Evolutionary conservation across 1,284 basidiomycete species (phyloP), one percentile per base, ranked within the genome.

Genomic region (Pyrrhoderma lamaoense): DNA sequence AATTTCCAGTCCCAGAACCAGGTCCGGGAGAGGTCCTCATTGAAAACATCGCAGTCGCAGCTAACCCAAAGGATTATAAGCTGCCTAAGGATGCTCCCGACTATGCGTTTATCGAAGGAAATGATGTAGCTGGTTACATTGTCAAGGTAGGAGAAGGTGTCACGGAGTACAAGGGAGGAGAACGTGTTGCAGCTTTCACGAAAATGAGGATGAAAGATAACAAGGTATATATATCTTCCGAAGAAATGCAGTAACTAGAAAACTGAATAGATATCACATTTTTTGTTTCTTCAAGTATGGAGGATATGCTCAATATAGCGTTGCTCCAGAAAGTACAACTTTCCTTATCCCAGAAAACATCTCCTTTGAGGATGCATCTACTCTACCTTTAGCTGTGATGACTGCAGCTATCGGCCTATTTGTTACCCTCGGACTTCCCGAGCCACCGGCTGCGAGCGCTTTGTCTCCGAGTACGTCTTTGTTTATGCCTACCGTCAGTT

Each of bases 341-440:
- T 47, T 52, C 7, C 44, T 37, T 13, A 9, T 54, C 21, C 51
- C 46, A 16, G 46, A 39, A 1, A 36, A 34, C 18, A 44, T 38
- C 16, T 51, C 61, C 5, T 62, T 67, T 48, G 67, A 69, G 37
- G 60, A 65, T 8, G 67, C 64, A 0, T 57, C 63, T 2, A 65
- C 65, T 0, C 45, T 67, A 0, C 66, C 67, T 2, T 59, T 67
- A 8, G 63, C 64, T 3, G 58, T 62, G 45, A 60, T 62, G 53
- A 69, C 67, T 3, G 67, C 66, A n/a, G 62, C 59, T 16, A 61
- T 66, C 35, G 67, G 63, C 2, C 57, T 66, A 21, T 64, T 61
- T 54, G 56, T 56, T 35, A 57, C 56, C 38, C 57, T 67, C 5
- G 50, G 53, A 1, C 39, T 65, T 0, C 56, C 60, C 37, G 27